These are phyloP conservation scores for Russula sp. DNA, from an alignment of 768 basidiomycete species.

Conservation along the genomic window DNA sequence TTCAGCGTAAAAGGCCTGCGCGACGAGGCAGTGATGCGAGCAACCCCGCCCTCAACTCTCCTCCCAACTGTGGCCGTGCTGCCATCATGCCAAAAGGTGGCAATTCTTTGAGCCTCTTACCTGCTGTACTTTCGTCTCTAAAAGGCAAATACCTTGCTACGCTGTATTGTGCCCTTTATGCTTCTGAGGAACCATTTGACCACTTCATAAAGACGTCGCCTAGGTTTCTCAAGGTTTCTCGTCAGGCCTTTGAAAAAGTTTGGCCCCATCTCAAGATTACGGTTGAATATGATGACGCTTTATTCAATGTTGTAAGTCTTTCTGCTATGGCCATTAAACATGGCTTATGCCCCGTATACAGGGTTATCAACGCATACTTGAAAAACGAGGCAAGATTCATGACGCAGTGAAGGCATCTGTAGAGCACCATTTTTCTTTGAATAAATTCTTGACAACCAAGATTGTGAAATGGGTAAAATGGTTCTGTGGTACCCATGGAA, in stretches of 20 bases:
- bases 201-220: not conserved
- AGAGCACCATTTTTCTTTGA: not conserved
- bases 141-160: not conserved
- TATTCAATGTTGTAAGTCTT: too few species aligned
- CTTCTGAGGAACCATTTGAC: not conserved
- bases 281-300: not conserved
- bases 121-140: not conserved
- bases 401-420: not conserved
- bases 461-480: not conserved
- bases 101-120: not conserved
- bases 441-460: not conserved
- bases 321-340: too few species aligned
- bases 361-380: too few species aligned
- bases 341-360: too few species aligned
- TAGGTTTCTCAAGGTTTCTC: not conserved
- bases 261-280: not conserved
- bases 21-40: not conserved
- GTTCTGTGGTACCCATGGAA: not conserved
- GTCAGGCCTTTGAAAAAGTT: too few species aligned
- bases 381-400: not conserved
- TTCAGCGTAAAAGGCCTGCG: too few species aligned
- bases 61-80: too few species aligned
- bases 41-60: too few species aligned
- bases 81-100: too few species aligned
- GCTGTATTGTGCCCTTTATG: not conserved